phyloP scores from a whole-genome alignment of 805 yeast species.

The Pichia eremophila region DNA sequence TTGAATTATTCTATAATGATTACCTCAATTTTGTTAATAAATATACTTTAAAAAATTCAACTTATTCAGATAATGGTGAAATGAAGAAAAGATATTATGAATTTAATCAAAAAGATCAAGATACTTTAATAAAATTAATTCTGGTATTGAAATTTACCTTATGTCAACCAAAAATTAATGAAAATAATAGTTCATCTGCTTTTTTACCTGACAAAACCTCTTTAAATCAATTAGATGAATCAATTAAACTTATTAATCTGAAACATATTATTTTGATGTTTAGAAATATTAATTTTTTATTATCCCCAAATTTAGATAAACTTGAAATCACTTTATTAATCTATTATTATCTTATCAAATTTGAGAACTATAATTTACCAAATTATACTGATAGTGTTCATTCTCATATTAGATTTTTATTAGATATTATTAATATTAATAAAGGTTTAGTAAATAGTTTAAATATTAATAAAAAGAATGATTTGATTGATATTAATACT shows the following conservation, averaged over 20 bases:
- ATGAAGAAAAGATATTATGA: constrained; percentile 29
- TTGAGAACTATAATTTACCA: constrained; percentile 21
- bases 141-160: constrained; percentile 42
- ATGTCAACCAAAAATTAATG: constrained; percentile 27
- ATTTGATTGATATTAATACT: constrained; percentile 1
- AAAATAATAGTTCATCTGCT: constrained; percentile 12
- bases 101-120: constrained; percentile 25
- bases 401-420: constrained; percentile 25
- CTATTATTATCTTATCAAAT: constrained; percentile 38
- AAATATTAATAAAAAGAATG: constrained; percentile 28
- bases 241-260: constrained; percentile 26
- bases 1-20: constrained; percentile 41
- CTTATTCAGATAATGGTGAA: constrained; percentile 34
- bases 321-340: constrained; percentile 42
- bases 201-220: constrained; percentile 20
- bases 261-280: constrained; percentile 34
- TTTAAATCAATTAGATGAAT: constrained; percentile 23
- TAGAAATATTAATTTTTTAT: constrained; percentile 36
- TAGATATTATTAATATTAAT: constrained; percentile 37
- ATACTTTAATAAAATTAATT: constrained; percentile 41
- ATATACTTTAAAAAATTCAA: constrained; percentile 22
- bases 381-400: constrained; percentile 19
- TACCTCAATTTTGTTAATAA: constrained; percentile 40
- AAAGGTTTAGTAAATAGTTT: constrained; percentile 32
- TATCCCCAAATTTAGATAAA: constrained; percentile 37